Evolutionary conservation across 2,329 filamentous ascomycete species (phyloP).

Genomic region (Calonectria naviculata): DNA sequence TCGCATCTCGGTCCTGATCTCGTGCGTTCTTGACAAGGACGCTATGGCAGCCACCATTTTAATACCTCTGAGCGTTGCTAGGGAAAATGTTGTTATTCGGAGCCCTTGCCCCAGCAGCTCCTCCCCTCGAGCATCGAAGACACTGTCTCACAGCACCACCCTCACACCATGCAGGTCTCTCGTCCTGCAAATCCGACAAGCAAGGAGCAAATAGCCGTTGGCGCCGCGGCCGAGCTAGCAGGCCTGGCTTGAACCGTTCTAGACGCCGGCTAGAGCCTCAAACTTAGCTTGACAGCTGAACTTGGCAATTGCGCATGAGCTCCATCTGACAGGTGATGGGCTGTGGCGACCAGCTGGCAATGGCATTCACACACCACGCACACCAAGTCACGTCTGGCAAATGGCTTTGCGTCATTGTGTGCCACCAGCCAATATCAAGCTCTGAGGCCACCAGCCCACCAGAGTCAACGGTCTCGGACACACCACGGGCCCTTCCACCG

Average conservation of each 20-base stretch:
- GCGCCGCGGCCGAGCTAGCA: slow-evolving; percentile 15
- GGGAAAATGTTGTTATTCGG: slow-evolving; percentile 29
- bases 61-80: slow-evolving; percentile 30
- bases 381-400: slow-evolving; percentile 6
- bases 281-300: background rate
- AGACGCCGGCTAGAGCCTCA: background rate
- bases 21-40: background rate
- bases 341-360: background rate
- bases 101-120: slow-evolving; percentile 19
- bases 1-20: background rate
- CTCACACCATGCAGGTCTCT: slow-evolving; percentile 25
- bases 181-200: slow-evolving; percentile 24
- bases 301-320: background rate
- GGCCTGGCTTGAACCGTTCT: background rate
- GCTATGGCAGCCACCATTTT: slow-evolving; percentile 10
- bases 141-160: slow-evolving; percentile 40
- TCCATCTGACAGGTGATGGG: background rate
- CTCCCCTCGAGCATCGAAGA: slow-evolving; percentile 33
- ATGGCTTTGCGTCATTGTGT: background rate
- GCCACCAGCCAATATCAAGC: background rate
- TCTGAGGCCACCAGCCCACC: slow-evolving; percentile 9
- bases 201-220: slow-evolving; percentile 32
- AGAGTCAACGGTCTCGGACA: slow-evolving; percentile 26
- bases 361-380: background rate
- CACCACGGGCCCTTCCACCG: slow-evolving; percentile 22